Conservation (phyloP, 2,329 filamentous ascomycete genomes). For the Arachnomyces sp. region DNA sequence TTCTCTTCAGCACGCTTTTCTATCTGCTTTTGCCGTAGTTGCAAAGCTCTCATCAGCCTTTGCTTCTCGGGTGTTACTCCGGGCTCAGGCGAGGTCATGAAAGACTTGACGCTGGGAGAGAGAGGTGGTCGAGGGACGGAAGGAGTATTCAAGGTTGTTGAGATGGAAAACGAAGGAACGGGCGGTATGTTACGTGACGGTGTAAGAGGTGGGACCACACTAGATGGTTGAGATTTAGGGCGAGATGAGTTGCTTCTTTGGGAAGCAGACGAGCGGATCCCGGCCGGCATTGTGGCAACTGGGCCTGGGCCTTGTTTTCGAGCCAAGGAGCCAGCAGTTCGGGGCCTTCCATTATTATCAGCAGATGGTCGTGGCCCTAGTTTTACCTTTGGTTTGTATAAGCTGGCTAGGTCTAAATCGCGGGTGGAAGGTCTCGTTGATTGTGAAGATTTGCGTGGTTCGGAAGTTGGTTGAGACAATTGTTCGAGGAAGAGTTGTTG, state of each 20-base stretch:
- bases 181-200: constrained; percentile 24
- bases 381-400: constrained; percentile 61
- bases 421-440: constrained; percentile 36
- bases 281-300: constrained; percentile 69
- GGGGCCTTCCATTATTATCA: constrained; percentile 51
- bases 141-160: constrained; percentile 28
- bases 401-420: constrained; percentile 35
- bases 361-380: constrained; percentile 75
- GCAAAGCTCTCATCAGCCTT: constrained; percentile 86
- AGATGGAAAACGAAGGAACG: constrained; percentile 31
- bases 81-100: constrained; percentile 37
- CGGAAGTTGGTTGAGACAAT: constrained; percentile 25
- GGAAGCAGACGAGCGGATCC: constrained; percentile 57
- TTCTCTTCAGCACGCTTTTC: constrained; percentile 27
- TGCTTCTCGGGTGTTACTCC: constrained; percentile 83
- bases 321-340: constrained; percentile 46
- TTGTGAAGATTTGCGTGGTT: constrained; percentile 32
- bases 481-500: constrained; percentile 26
- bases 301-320: constrained; percentile 51
- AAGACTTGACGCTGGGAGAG: constrained; percentile 33
- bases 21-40: constrained; percentile 77
- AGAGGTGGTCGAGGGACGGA: constrained; percentile 18
- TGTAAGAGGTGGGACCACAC: constrained; percentile 21
- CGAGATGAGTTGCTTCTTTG: constrained; percentile 41
- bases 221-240: constrained; percentile 37